Base-by-base conservation (phyloP, 768 basidiomycete species). In the Lentinula edodes region DNA sequence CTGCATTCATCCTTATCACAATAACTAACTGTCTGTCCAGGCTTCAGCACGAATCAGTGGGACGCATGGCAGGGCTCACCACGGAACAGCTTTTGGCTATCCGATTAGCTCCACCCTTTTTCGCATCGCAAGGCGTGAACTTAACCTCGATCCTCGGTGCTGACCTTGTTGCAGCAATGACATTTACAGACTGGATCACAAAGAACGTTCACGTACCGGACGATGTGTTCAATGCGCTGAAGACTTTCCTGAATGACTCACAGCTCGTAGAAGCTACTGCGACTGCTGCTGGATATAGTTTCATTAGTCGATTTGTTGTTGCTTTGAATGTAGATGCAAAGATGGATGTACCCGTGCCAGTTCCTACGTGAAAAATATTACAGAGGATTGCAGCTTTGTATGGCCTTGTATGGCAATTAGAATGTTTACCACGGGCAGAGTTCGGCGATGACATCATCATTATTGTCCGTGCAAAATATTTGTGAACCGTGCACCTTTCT, bases 21-120 rank as follows among this genome's bases (percentile, higher is more conserved):
- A 15, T 18, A 28, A 9, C 54, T 56, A 8, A 45, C 34, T 6
- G 13, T 10, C 13, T 5, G 20, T 20, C 42, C 28, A 71, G 73
- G 73, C 34, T 72, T 38, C 70, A 72, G 54, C 74, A 75, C 65
- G 71, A 73, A 52, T 66, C 71, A 28, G 67, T 71, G 41, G 73
- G 66, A n/a, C 67, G 72, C 28, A 51, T 63, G 35, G 74, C 62
- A 5, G 73, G 73, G 36, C 61, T 74, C 16, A 72, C 72, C 15
- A 68, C 70, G 42, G 70, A 66, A 7, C 70, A 75, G 53, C 68
- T 74, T 42, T 62, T 63, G 34, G 65, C 67, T 48, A 66, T 75
- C 56, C 67, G 72, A 51, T 56, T 67, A 32, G 63, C 68, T 8
- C 65, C 68, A 34, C 57, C 69, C 7, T 62, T 68, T 62, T 41